Percentiles rank a stretch among this genome's conserved stretches.
Evolutionary conservation across 148 eudicot species (phyloP).

Genomic region (Heliosperma pusillum): DNA sequence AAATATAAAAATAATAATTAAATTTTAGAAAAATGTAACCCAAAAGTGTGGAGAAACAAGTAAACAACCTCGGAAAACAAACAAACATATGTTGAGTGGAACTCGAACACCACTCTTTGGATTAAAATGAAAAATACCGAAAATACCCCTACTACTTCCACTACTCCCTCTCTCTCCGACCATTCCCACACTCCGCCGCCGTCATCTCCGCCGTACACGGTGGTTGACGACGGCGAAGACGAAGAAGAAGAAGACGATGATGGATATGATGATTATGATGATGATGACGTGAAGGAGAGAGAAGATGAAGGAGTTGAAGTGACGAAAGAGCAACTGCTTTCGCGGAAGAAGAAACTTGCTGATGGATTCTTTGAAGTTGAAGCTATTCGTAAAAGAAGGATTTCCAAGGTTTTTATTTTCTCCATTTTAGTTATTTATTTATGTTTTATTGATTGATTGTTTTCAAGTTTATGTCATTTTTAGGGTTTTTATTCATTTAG

Average conservation of each 20-base stretch:
- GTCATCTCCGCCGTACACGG: neutral
- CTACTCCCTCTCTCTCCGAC: conserved; percentile 8
- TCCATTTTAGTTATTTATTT: no score
- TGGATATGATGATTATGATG: neutral
- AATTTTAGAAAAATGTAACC: no score
- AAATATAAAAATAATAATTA: no score
- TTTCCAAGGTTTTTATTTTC: conserved; percentile 64
- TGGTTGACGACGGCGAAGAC: conserved; percentile 1
- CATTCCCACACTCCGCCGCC: neutral
- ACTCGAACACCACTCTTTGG: no score
- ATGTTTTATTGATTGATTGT: neutral
- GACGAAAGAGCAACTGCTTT: conserved; percentile 19
- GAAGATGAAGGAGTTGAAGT: conserved; percentile 13
- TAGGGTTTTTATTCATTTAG: neutral
- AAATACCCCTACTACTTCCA: conserved; percentile 1
- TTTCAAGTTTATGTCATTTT: conserved; percentile 17
- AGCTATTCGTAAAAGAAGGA: conserved; percentile 66
- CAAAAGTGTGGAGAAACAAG: no score
- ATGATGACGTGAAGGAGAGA: conserved; percentile 18
- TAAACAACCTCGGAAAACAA: neutral
- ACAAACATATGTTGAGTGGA: neutral
- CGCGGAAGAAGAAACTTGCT: conserved; percentile 54
- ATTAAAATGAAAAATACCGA: conserved; percentile 19
- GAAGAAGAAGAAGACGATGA: neutral
- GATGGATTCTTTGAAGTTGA: conserved; percentile 86